These are phyloP conservation scores for Phascolomyces articulosus DNA, from an alignment of 371 early-diverging fungal genomes.

Conservation along the genomic window DNA sequence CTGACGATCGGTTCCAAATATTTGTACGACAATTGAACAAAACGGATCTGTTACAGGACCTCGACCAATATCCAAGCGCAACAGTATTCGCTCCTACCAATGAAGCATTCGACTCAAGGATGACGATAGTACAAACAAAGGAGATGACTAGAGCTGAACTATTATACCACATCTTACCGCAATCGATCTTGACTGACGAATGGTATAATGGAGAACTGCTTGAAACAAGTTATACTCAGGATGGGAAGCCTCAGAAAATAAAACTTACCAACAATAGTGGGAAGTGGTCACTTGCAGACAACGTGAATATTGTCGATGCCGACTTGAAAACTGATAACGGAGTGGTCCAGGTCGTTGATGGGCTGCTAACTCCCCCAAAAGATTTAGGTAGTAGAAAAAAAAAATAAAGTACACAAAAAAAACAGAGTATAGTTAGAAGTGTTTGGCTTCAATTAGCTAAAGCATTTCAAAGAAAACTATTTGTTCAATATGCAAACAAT, in stretches of 20 bases:
- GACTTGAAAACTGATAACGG: conserved; percentile 38
- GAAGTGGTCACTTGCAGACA: conserved; percentile 22
- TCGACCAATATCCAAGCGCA: conserved; percentile 33
- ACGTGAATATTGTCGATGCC: conserved; percentile 33
- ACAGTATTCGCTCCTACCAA: conserved; percentile 63
- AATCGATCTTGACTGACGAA: conserved; percentile 22
- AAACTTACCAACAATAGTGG: conserved; percentile 26
- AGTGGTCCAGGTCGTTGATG: conserved; percentile 41
- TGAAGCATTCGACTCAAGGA: conserved; percentile 47
- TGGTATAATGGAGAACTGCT: conserved; percentile 49
- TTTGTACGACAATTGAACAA: conserved; percentile 31
- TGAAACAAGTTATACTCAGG: conserved; percentile 38
- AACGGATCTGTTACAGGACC: conserved; percentile 18
- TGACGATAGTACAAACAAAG: no score
- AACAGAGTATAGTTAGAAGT: no score
- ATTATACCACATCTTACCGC: conserved; percentile 48
- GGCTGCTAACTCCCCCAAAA: conserved; percentile 33
- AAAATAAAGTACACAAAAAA: no score
- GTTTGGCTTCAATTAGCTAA: no score
- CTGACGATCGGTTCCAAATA: conserved; percentile 29
- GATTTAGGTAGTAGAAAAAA: conserved; percentile 43
- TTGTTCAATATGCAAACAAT: not conserved
- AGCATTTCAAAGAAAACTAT: no score
- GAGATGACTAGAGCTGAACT: conserved; percentile 33
- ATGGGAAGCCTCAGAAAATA: conserved; percentile 44